Conservation (phyloP, 371 early-diverging fungal species). For the Rhizopus arrhizus region DNA sequence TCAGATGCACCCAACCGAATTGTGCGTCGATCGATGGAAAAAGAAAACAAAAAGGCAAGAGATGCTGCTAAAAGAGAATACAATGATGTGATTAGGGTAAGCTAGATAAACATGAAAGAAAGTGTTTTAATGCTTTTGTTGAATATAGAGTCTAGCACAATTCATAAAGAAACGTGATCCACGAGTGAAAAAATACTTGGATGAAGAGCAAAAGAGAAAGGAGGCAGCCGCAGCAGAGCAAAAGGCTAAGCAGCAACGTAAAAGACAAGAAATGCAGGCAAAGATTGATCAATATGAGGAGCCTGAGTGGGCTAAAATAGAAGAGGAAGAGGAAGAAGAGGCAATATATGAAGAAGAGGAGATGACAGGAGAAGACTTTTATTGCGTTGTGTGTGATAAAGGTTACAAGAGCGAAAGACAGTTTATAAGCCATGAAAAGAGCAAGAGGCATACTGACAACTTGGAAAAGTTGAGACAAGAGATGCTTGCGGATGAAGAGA, state of each 20-base stretch:
- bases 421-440: constrained; percentile 75
- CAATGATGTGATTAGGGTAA: constrained; percentile 79
- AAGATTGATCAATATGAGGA: constrained; percentile 57
- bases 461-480: constrained; percentile 66
- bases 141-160: constrained; percentile 46
- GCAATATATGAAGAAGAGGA: constrained; percentile 50
- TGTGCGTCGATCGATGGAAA: constrained; percentile 85
- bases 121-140: no score
- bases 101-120: background rate
- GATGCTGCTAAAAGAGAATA: constrained; percentile 84
- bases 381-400: constrained; percentile 85
- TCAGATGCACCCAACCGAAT: constrained; percentile 83
- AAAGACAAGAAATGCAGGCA: constrained; percentile 55
- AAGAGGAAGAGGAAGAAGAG: constrained; percentile 26
- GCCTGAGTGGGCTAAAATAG: constrained; percentile 67
- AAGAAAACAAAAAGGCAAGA: constrained; percentile 86
- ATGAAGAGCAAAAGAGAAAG: constrained; percentile 52
- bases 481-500: constrained; percentile 65
- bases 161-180: constrained; percentile 82
- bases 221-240: constrained; percentile 57
- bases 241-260: constrained; percentile 54
- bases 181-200: constrained; percentile 61
- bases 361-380: constrained; percentile 50
- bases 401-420: constrained; percentile 76
- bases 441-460: constrained; percentile 74